Percentiles rank a stretch among this genome's conserved stretches.
Conservation (phyloP, 179 eudicot species). For the Patellifolia procumbens region DNA sequence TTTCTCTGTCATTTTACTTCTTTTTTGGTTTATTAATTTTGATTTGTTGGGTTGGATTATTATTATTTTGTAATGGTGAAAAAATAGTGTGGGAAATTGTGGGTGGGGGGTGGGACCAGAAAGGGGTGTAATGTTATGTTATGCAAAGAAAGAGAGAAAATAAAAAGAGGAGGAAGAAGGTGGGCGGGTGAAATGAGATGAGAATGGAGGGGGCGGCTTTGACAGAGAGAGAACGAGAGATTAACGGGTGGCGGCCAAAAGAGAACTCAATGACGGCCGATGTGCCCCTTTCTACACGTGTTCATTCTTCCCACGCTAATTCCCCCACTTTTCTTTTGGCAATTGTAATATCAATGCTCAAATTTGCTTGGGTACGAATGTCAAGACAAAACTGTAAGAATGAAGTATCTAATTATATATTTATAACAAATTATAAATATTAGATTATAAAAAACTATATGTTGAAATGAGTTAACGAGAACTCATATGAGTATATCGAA, state of each 20-base stretch:
- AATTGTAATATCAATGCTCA: too few species aligned
- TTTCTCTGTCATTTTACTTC: neutral
- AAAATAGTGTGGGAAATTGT: neutral
- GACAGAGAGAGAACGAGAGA: neutral
- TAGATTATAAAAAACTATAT: too few species aligned
- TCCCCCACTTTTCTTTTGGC: too few species aligned
- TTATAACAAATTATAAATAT: too few species aligned
- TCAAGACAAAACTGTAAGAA: too few species aligned
- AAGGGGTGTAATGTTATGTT: neutral
- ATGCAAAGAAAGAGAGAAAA: neutral
- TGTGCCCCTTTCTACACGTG: conserved; percentile 21
- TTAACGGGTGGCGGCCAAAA: conserved; percentile 13
- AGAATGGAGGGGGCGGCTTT: conserved; percentile 3
- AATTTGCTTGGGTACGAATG: too few species aligned
- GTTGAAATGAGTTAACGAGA: too few species aligned
- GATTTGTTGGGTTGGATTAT: neutral
- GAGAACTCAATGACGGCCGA: conserved; percentile 11
- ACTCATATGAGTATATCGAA: too few species aligned
- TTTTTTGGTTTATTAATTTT: neutral
- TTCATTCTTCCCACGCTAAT: conserved; percentile 4
- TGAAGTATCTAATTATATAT: too few species aligned
- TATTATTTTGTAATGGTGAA: neutral
- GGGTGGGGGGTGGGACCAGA: conserved; percentile 5
- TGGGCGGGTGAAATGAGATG: neutral
- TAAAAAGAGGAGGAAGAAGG: neutral